These are phyloP conservation scores for Malassezia equina DNA, from an alignment of 1,284 basidiomycete species.

Conservation along the genomic window DNA sequence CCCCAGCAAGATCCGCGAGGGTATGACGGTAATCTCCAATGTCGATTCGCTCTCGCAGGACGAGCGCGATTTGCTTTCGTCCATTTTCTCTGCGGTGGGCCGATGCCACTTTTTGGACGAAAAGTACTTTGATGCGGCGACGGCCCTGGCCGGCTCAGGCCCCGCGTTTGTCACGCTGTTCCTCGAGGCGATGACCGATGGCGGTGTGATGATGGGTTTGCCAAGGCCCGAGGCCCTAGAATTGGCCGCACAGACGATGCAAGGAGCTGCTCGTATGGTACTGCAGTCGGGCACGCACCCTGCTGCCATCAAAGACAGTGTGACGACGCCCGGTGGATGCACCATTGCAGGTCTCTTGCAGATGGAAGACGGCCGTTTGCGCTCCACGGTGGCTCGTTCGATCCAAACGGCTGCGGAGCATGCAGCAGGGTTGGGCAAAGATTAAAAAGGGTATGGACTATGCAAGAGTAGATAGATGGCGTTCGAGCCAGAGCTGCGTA, in stretches of 20 bases:
- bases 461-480: neutral
- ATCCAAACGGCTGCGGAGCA: constrained; percentile 60
- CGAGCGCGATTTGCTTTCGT: constrained; percentile 29
- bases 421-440: constrained; percentile 38
- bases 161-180: constrained; percentile 95
- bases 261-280: constrained; percentile 93
- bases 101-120: constrained; percentile 42
- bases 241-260: constrained; percentile 87
- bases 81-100: constrained; percentile 43
- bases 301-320: constrained; percentile 91
- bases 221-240: constrained; percentile 87
- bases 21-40: constrained; percentile 41
- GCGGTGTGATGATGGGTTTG: constrained; percentile 99
- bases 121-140: constrained; percentile 85
- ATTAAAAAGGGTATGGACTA: constrained; percentile 20
- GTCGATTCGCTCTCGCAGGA: constrained; percentile 17
- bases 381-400: constrained; percentile 87
- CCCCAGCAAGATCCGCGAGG: constrained; percentile 62
- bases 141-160: constrained; percentile 86
- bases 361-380: constrained; percentile 84
- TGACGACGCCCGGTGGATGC: constrained; percentile 96
- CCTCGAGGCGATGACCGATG: constrained; percentile 96
- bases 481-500: neutral
- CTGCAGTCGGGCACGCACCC: constrained; percentile 79
- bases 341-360: constrained; percentile 92